Conservation (phyloP, 2,329 filamentous ascomycete genomes). For the Xylaria digitata region DNA sequence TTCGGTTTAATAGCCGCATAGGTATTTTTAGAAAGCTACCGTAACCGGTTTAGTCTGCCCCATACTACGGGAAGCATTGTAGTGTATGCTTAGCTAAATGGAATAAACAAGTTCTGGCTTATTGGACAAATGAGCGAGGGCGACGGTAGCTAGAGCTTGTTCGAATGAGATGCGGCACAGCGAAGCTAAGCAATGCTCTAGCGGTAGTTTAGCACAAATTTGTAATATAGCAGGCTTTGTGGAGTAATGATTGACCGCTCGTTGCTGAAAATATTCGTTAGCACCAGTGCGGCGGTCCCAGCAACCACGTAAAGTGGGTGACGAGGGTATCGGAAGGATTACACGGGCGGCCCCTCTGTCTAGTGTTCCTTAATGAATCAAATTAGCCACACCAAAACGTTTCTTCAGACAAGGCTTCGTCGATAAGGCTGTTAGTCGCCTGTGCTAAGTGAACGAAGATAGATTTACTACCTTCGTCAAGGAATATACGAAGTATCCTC, state of each 20-base stretch:
- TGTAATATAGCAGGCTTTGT: background rate
- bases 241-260: slow-evolving; percentile 14
- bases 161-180: slow-evolving; percentile 22
- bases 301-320: background rate
- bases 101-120: background rate
- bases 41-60: background rate
- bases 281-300: background rate
- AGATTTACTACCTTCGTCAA: slow-evolving; percentile 7
- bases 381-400: background rate
- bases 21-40: slow-evolving; percentile 6
- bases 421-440: slow-evolving; percentile 20
- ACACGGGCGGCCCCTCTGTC: slow-evolving; percentile 19
- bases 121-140: background rate
- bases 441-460: slow-evolving; percentile 16
- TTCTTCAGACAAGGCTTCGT: slow-evolving; percentile 7
- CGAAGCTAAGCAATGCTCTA: slow-evolving; percentile 4
- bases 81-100: slow-evolving; percentile 6
- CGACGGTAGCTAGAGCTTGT: slow-evolving; percentile 2
- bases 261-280: background rate
- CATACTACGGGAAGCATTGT: background rate
- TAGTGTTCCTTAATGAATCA: background rate
- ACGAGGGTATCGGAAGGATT: slow-evolving; percentile 22
- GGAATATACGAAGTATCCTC: slow-evolving; percentile 30
- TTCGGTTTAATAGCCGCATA: background rate
- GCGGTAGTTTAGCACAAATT: background rate